Percentiles rank a stretch among this genome's conserved stretches.
phyloP scores from a whole-genome alignment of 169 alveolate genomes.

The Eimeria zaria region DNA sequence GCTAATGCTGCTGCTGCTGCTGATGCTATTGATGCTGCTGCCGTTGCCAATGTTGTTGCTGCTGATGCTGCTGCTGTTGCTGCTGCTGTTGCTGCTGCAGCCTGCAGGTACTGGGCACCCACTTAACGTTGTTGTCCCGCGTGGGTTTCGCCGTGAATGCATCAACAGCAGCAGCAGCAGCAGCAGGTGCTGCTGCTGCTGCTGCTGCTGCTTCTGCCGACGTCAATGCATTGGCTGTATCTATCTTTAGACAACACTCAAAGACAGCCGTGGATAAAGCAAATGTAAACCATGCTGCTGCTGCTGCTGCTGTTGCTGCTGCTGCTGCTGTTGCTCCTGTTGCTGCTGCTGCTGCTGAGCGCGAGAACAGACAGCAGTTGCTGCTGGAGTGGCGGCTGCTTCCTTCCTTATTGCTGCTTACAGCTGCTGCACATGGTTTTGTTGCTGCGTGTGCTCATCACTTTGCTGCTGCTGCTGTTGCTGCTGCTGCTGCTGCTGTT shows the following conservation, averaged over 20 bases:
- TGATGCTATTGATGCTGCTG: neutral
- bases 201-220: constrained; percentile 23
- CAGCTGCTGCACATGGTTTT: neutral
- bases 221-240: neutral
- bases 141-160: neutral
- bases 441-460: too few relatives aligned
- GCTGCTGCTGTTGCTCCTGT: constrained; percentile 45
- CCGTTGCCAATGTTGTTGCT: neutral
- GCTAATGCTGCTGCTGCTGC: neutral
- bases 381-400: too few relatives aligned
- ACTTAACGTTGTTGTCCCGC: neutral
- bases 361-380: neutral
- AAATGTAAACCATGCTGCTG: constrained; percentile 44
- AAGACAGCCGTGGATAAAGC: constrained; percentile 9
- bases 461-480: constrained; percentile 35
- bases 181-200: neutral
- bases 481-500: constrained; percentile 71
- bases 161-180: neutral
- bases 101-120: constrained; percentile 24
- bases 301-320: constrained; percentile 34
- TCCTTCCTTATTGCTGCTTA: neutral
- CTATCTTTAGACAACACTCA: constrained; percentile 2
- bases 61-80: constrained; percentile 2
- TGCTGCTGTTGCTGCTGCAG: constrained; percentile 39
- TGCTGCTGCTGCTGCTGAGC: constrained; percentile 26